Evolutionary conservation across 1,139 yeast species (phyloP), one percentile per base, ranked within the genome.

Genomic region (Spencermartinsiella ligniputridi): DNA sequence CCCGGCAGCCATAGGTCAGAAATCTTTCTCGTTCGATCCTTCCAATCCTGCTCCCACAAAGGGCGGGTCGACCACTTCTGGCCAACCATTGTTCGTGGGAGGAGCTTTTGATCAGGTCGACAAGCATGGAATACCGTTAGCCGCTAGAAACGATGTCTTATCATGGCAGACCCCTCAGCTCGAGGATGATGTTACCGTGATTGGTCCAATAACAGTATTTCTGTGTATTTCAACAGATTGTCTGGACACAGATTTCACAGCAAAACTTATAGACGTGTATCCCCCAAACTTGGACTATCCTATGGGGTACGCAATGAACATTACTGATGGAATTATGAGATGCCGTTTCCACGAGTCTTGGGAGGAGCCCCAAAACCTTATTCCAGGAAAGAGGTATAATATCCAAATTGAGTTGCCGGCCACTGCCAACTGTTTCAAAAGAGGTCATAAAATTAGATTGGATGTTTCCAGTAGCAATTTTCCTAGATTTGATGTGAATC

Each of bases 401-500:
- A 43, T 43, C 17, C n/a, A 12, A 25, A 20, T 43, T 17, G 40
- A 43, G 8, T 21, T 43, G 8, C 17, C 44, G 3, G 44, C 44
- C 8, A 40, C 46, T 4, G 46, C 46, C 17, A 43, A 43, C 19
- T 9, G 24, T 3, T 43, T 43, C 22, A 16, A 22, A n/a, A 22
- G 25, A 9, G 44, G 44, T 6, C 46, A 43, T 35, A 39, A 17
- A 35, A 35, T 43, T 16, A 33, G 42, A 24, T 6, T 43, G 15
- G 42, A 43, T 35, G 30, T 43, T 4, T 43, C 46, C 3, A 43
- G 46, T 22, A 40, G 44, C 35, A 43, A 43, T 22, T 43, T 43
- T 18, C 46, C 46, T 8, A 40, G 42, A 6, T 43, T 40, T 20
- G 46, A 43, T 29, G 46, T 43, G 9, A 43, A 43, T 19, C 46